Base-by-base conservation (phyloP, 2,329 filamentous ascomycete genomes). In the Torrubiellomyces zombiae region DNA sequence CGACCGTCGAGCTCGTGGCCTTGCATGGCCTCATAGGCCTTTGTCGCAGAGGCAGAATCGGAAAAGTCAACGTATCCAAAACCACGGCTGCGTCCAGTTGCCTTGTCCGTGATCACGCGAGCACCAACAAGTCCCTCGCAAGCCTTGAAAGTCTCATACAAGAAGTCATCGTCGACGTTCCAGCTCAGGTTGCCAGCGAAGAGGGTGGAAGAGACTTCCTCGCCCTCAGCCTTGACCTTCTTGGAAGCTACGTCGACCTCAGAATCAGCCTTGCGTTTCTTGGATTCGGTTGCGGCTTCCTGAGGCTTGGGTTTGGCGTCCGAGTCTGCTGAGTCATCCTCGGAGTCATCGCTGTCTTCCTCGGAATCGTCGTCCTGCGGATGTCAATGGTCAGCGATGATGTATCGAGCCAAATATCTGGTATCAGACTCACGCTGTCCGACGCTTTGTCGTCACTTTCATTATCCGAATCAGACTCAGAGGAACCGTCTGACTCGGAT, bases 41-140 rank as follows among this genome's bases (percentile, higher is more conserved):
- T 74, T 41, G 67, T 65, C 28, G 77, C 78, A 47, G 69, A 64
- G 31, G 67, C 73, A 32, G 64, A 54, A 38, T 62, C 68, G 46
- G 63, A 60, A 54, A 85, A 93, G 60, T 93, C 83, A 42, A 93
- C 79, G 49, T 93, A 94, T 32, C 85, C 85, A 52, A 91, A 93
- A 37, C 81, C 85, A 58, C 83, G 83, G 53, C 83, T 86, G 46
- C 81, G 76, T 43, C 80, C 79, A 44, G 63, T 67, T 28, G 75
- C 70, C 50, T 75, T 75, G 58, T 92, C 81, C 40, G 73, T 85
- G 50, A 93, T 79, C 45, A 93, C 73, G 40, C 81, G 76, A 36
- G 74, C 76, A 41, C 70, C 67, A 37, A 60, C 56, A 28, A 91
- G 63, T 44, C 76, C 76, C 35, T 75, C 75, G 43, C 75, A 86